Base-by-base conservation (phyloP, 805 yeast genomes). In the Saccharomyces jurei region DNA sequence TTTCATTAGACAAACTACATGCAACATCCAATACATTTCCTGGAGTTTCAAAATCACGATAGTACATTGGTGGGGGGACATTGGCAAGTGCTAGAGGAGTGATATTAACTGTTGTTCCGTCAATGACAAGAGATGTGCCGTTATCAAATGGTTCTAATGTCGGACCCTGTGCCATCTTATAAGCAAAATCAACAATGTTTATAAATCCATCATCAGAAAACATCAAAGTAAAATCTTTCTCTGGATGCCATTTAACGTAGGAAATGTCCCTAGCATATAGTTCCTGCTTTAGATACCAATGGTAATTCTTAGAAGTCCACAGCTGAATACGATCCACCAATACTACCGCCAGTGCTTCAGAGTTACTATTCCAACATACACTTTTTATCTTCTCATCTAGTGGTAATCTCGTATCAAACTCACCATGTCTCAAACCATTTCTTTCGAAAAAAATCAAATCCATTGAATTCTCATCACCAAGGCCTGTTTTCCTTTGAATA, bases 11-110 rank as follows among this genome's bases (percentile, higher is more conserved):
- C 51, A 77, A 69, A 57, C 84, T 80, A 4, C 83, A 80, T 0
- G 96, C 86, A 47, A 81, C 79, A 63, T 86, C 89, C 22, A 77
- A 67, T 6, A 89, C 81, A 54, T 81, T 81, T 1, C 73, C 75
- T 8, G 74, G 75, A 11, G 82, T 72, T 9, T 77, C 80, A 51
- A 89, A 69, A 50, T 83, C 87, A 55, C 95, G 78, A 65, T 78
- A 85, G 26, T 88, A 79, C 66, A 89, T 82, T 47, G 99, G 99
- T 0, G 99, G 99, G 3, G 99, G 99, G 10, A 89, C 92, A 66
- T 84, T 89, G 1, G 96, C 96, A 30, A 84, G 66, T 1, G 86
- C 78, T 41, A 94, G 75, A 0, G 98, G 97, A 0, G 99, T 92
- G 25, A 90, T 71, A 60, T 82, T 81, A 13, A 85, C 80, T 11